Percentiles rank a stretch among this genome's conserved stretches.
phyloP scores from a whole-genome alignment of 208 protist species.

The Histomonas meleagridis region DNA sequence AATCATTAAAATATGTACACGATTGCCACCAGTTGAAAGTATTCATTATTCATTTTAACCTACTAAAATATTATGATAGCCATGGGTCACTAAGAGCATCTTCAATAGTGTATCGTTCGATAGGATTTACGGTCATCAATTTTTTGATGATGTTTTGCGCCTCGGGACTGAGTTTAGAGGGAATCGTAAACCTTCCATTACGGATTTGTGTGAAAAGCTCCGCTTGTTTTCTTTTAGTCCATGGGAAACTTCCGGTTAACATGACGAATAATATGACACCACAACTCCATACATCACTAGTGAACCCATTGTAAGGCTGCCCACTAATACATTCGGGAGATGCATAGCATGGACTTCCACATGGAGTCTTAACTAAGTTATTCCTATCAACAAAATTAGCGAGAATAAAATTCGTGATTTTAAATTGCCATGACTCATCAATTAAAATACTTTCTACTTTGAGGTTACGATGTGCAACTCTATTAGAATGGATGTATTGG shows the following conservation, averaged over 20 bases:
- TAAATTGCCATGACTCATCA: background rate
- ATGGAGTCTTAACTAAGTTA: background rate
- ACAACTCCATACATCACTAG: background rate
- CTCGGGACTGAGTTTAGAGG: background rate
- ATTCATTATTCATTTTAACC: too few relatives aligned
- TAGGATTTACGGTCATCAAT: background rate
- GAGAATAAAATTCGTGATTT: background rate
- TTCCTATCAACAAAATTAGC: background rate
- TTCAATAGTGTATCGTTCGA: background rate
- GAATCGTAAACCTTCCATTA: background rate
- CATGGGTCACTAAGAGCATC: background rate
- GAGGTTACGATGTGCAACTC: background rate
- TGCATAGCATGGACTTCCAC: background rate
- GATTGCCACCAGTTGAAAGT: too few relatives aligned
- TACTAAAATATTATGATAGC: too few relatives aligned
- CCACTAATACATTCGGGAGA: background rate
- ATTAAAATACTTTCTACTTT: background rate
- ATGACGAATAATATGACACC: background rate
- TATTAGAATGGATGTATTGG: background rate
- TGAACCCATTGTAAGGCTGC: background rate
- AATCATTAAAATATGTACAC: too few relatives aligned
- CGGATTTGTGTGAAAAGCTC: background rate
- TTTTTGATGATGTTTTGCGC: background rate
- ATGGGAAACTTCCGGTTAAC: background rate
- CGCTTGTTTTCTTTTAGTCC: background rate